Conservation (phyloP, 2,329 filamentous ascomycete species). For the Trichophyton schoenleinii region DNA sequence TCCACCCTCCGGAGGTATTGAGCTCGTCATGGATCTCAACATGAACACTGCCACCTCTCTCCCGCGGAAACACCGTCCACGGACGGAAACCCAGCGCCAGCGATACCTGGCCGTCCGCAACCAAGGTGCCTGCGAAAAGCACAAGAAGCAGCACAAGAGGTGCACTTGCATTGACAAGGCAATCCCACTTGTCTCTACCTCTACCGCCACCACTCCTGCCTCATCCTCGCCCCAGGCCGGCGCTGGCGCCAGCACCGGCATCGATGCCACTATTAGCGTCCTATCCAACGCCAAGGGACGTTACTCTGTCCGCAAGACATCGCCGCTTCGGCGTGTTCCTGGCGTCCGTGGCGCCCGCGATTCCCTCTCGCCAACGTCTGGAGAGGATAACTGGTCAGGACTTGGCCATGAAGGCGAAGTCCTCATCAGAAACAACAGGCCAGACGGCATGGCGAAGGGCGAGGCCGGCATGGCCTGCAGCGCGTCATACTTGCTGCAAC, state of each 20-base stretch:
- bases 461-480: neutral
- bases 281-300: neutral
- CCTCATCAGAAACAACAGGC: neutral
- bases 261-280: neutral
- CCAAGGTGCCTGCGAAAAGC: constrained; percentile 33
- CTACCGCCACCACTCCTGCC: neutral
- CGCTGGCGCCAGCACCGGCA: neutral
- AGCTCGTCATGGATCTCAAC: constrained; percentile 32
- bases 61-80: constrained; percentile 32
- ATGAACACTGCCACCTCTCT: constrained; percentile 32
- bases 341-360: neutral
- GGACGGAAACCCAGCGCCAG: constrained; percentile 31
- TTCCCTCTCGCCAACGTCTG: neutral
- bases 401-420: neutral
- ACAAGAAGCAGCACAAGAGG: constrained; percentile 33
- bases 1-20: constrained; percentile 19
- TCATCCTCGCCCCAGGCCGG: neutral
- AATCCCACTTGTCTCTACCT: neutral
- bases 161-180: constrained; percentile 27
- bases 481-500: neutral
- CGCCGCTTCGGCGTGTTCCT: neutral
- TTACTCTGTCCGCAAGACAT: neutral
- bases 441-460: neutral
- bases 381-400: neutral
- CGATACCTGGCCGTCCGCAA: constrained; percentile 34